These are phyloP conservation scores for Aspergillus mulundensis DNA, from an alignment of 495 filamentous ascomycete genomes.

Conservation along the genomic window DNA sequence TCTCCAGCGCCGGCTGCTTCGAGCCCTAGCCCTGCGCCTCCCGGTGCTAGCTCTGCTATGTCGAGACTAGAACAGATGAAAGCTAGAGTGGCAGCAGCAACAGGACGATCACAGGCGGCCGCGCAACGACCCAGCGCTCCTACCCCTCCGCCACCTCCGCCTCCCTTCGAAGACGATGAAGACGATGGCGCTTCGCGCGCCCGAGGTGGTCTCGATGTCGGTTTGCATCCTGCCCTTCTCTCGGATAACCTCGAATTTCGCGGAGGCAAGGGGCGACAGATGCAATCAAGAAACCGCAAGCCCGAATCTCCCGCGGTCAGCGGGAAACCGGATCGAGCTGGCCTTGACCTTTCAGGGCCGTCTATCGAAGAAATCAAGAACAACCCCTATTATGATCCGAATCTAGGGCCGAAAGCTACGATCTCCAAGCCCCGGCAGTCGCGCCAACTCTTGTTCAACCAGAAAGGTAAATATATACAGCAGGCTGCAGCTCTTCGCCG, in stretches of 20 bases:
- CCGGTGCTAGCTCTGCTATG: slow-evolving; percentile 44
- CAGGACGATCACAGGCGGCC: slow-evolving; percentile 52
- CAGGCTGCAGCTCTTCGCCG: slow-evolving; percentile 84
- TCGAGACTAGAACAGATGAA: slow-evolving; percentile 65
- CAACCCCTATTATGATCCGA: slow-evolving; percentile 87
- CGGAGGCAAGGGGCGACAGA: slow-evolving; percentile 51
- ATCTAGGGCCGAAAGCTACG: slow-evolving; percentile 58
- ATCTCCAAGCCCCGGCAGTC: slow-evolving; percentile 60
- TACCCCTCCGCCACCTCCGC: slow-evolving; percentile 26
- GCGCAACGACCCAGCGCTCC: slow-evolving; percentile 35
- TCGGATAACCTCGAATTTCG: slow-evolving; percentile 65
- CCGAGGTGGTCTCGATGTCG: slow-evolving; percentile 79
- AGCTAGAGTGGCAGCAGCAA: slow-evolving; percentile 74
- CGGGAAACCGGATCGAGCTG: slow-evolving; percentile 47
- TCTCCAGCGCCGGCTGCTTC: slow-evolving; percentile 26
- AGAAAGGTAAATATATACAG: slow-evolving; percentile 94
- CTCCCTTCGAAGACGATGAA: slow-evolving; percentile 30
- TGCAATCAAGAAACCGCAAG: slow-evolving; percentile 56
- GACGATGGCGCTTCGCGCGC: slow-evolving; percentile 48
- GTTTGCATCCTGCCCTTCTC: slow-evolving; percentile 81
- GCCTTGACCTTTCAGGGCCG: slow-evolving; percentile 66
- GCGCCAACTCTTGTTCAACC: slow-evolving; percentile 82
- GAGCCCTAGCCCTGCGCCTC: slow-evolving; percentile 40
- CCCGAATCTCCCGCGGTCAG: slow-evolving; percentile 44
- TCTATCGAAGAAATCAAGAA: slow-evolving; percentile 62